Evolutionary conservation across 768 basidiomycete species (phyloP), one percentile per base, ranked within the genome.

Genomic region (Mycena filopes): DNA sequence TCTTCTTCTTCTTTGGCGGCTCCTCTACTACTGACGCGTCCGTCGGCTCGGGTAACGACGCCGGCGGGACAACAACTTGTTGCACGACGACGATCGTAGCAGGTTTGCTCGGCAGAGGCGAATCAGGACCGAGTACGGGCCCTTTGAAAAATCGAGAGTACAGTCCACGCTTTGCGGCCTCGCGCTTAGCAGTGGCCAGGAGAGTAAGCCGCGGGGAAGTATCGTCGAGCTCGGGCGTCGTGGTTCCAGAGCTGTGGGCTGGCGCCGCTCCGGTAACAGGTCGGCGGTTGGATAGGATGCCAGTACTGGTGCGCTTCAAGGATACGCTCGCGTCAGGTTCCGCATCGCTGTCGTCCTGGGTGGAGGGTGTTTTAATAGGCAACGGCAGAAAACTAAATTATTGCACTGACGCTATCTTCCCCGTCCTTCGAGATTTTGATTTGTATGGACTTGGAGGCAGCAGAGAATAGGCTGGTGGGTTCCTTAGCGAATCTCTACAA

Each of bases 141-240:
- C 95, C 96, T 25, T 90, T 86, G 72, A 91, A 92, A 76, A 98
- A 97, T 62, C 83, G 83, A 5, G 93, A 82, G 74, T 98, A 98
- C 4, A 98, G 82, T 21, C 82, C 83, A 13, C 86, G 82, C 65
- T 85, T 87, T 0, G 95, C 96, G 12, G 92, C 88, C 68, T 94
- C 91, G 47, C 90, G 83, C 76, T 94, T 94, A 7, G 94, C 92
- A 4, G 79, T 75, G 0, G 86, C 80, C 56, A 95, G 72, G 15
- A 94, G 76, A 60, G 81, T 87, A 21, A 83, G 77, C 47, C 80
- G 82, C 8, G 81, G 78, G 36, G 55, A 21, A 23, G 65, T 61
- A 38, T 74, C 72, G 16, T 66, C 67, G 40, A 59, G 46, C 21
- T 79, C 72, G 8, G 83, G 83, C 18, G 83, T 86, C 56, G 75